phyloP scores from a whole-genome alignment of 2,329 filamentous ascomycete genomes.

The Scytalidium sp. region DNA sequence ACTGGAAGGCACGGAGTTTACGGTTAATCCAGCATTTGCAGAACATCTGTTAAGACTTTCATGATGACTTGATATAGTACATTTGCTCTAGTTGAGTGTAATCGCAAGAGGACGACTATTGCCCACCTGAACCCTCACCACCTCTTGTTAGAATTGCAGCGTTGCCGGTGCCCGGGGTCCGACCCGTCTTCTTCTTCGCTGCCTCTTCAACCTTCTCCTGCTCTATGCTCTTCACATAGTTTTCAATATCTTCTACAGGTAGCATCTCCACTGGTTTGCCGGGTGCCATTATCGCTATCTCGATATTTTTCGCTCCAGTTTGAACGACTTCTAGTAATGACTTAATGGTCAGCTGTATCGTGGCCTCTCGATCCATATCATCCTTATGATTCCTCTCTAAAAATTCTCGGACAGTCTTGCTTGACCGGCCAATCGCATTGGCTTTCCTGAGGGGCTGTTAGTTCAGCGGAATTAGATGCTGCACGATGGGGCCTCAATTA shows the following conservation, averaged over 20 bases:
- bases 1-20: constrained; percentile 2
- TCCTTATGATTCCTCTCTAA: constrained; percentile 99
- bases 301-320: constrained; percentile 98
- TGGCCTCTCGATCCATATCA: constrained; percentile 93
- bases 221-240: constrained; percentile 98
- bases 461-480: neutral
- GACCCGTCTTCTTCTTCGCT: constrained; percentile 89
- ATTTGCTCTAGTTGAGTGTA: constrained; percentile 22
- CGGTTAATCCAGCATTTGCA: constrained; percentile 4
- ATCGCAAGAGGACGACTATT: constrained; percentile 13
- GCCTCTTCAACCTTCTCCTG: constrained; percentile 99
- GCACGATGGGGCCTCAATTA: constrained; percentile 35
- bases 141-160: constrained; percentile 72
- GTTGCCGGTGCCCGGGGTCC: constrained; percentile 65
- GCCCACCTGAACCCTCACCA: constrained; percentile 33
- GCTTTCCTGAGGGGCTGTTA: constrained; percentile 71
- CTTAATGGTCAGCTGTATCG: constrained; percentile 96
- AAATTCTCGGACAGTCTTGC: constrained; percentile 98
- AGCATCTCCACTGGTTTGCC: constrained; percentile 91
- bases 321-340: constrained; percentile 97
- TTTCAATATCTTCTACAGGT: constrained; percentile 92
- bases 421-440: constrained; percentile 96
- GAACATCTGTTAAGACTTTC: constrained; percentile 2
- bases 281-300: constrained; percentile 97
- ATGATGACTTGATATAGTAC: constrained; percentile 27